Evolutionary conservation across 192 early-diverging fungal species (phyloP).

Genomic region (Coemansia sp.): DNA sequence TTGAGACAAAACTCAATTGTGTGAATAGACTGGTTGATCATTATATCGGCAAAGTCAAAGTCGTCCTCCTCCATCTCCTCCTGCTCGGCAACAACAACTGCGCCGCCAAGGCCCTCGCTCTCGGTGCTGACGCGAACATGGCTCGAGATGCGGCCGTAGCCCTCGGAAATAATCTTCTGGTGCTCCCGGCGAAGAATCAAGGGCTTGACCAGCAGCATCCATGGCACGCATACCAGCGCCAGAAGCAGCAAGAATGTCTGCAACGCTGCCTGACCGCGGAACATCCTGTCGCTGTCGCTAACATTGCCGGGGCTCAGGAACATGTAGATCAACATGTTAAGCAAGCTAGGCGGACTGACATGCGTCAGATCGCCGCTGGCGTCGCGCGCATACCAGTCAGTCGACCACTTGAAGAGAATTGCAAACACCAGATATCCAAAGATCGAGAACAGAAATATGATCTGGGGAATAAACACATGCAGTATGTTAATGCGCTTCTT

Average conservation of each 20-base stretch:
- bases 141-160: conserved; percentile 69
- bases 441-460: conserved; percentile 88
- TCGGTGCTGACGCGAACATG: conserved; percentile 55
- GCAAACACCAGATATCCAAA: conserved; percentile 94
- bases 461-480: conserved; percentile 90
- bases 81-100: conserved; percentile 59
- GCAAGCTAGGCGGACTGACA: conserved; percentile 85
- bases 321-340: conserved; percentile 99
- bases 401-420: conserved; percentile 96
- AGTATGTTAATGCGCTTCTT: conserved; percentile 76
- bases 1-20: conserved; percentile 97
- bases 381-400: conserved; percentile 82
- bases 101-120: conserved; percentile 42
- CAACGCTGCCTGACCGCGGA: conserved; percentile 79
- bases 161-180: conserved; percentile 67
- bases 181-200: conserved; percentile 82
- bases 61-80: conserved; percentile 68
- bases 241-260: conserved; percentile 80
- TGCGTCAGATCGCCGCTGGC: conserved; percentile 60
- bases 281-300: conserved; percentile 68
- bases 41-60: conserved; percentile 94
- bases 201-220: conserved; percentile 96
- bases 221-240: conserved; percentile 89
- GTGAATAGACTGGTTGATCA: conserved; percentile 98
- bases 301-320: conserved; percentile 90